These are phyloP conservation scores for Cyclotella atomus DNA, from an alignment of 108 stramenopile genomes.

Conservation along the genomic window DNA sequence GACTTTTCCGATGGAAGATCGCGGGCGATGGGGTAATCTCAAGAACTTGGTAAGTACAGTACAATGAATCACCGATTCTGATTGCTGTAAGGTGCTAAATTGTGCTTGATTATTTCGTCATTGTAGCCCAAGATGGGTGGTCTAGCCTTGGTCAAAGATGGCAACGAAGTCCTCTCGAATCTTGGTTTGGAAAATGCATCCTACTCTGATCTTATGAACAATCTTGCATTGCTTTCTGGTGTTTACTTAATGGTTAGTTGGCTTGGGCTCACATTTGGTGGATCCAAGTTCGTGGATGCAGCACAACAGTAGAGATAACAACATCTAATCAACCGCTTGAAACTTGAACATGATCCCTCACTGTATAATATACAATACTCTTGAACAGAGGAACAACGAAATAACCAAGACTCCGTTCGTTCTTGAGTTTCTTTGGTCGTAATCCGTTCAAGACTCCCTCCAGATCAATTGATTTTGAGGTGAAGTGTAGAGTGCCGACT, in stretches of 20 bases:
- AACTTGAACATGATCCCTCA: too few relatives aligned
- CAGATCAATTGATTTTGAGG: too few relatives aligned
- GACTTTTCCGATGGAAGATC: conserved; percentile 55
- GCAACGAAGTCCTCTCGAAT: conserved; percentile 78
- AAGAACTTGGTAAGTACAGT: conserved; percentile 45
- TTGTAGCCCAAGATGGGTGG: conserved; percentile 72
- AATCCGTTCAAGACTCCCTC: too few relatives aligned
- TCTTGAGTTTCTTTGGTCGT: too few relatives aligned
- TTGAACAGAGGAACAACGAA: too few relatives aligned
- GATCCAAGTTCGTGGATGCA: conserved; percentile 52
- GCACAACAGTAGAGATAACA: too few relatives aligned
- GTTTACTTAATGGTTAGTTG: conserved; percentile 59
- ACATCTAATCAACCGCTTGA: too few relatives aligned
- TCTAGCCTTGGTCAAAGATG: conserved; percentile 80
- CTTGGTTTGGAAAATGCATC: conserved; percentile 64
- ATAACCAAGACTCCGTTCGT: too few relatives aligned
- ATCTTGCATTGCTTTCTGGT: conserved; percentile 53
- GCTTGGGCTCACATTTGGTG: conserved; percentile 59
- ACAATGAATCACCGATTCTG: not conserved
- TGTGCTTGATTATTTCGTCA: too few relatives aligned
- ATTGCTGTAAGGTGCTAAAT: not conserved
- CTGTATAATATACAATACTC: too few relatives aligned
- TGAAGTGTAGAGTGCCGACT: too few relatives aligned
- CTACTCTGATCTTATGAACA: conserved; percentile 59
- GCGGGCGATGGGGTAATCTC: conserved; percentile 51